Evolutionary conservation across 257 asterid genomes (phyloP).

Genomic region (Fraxinus pennsylvanica): DNA sequence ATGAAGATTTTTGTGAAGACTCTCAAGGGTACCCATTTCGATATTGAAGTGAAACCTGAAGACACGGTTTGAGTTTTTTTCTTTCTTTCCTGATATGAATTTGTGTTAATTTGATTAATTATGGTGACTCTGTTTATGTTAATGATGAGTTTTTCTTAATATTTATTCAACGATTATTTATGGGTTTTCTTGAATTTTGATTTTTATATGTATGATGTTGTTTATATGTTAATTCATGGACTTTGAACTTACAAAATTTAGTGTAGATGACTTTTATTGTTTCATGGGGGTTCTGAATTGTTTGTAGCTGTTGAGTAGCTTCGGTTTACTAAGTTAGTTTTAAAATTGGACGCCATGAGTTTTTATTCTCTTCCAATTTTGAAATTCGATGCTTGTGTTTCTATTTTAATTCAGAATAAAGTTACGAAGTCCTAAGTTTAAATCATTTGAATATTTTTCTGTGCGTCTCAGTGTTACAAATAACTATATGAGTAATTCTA

Average conservation of each 20-base stretch:
- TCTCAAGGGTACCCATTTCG: slow-evolving; percentile 25
- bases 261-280: neutral
- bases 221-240: neutral
- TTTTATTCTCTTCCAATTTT: neutral
- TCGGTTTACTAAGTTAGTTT: neutral
- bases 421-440: neutral
- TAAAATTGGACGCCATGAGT: neutral
- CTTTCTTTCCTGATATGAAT: neutral
- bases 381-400: neutral
- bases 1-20: slow-evolving; percentile 29
- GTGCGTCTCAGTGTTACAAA: neutral
- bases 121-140: neutral
- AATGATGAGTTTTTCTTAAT: neutral
- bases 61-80: slow-evolving; percentile 12
- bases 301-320: neutral
- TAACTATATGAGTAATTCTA: neutral
- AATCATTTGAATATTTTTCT: neutral
- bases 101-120: neutral
- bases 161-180: neutral
- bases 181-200: neutral
- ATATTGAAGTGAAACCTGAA: slow-evolving; percentile 22
- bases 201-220: neutral
- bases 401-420: neutral
- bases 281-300: neutral
- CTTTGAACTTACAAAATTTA: neutral